Percentiles rank a stretch among this genome's conserved stretches.
phyloP scores from a whole-genome alignment of 2,329 filamentous ascomycete genomes.

The Thermothelomyces thermophilus region DNA sequence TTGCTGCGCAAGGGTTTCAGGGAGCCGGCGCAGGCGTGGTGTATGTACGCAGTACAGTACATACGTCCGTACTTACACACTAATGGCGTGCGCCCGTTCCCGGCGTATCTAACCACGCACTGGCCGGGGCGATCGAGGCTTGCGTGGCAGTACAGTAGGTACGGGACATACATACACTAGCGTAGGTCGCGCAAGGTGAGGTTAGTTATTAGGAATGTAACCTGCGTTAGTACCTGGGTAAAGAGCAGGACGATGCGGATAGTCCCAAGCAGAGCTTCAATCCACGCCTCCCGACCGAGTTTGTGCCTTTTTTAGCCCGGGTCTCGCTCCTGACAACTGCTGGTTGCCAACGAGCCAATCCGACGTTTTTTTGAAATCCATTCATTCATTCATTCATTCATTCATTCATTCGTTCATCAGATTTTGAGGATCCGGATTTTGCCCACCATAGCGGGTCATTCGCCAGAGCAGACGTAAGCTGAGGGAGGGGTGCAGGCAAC shows the following conservation, averaged over 20 bases:
- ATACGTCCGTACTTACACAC: no score
- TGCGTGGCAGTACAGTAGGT: conserved; percentile 20
- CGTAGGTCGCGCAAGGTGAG: no score
- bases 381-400: no score
- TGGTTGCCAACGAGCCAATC: background rate
- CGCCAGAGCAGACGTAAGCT: conserved; percentile 13
- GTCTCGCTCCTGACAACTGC: background rate
- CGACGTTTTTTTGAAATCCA: no score
- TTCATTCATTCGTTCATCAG: no score
- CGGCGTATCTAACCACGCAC: conserved; percentile 14
- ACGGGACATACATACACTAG: background rate
- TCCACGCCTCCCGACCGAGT: no score
- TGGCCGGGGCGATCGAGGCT: conserved; percentile 19
- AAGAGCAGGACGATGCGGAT: no score
- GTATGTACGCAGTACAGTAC: no score
- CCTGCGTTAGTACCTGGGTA: no score
- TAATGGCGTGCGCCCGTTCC: conserved; percentile 15
- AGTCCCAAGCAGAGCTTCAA: no score
- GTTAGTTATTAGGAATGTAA: no score
- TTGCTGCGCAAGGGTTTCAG: conserved; percentile 21
- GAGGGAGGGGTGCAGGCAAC: conserved; percentile 16
- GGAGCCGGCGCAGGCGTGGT: conserved; percentile 14
- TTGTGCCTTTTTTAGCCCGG: no score
- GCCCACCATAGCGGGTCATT: conserved; percentile 1
- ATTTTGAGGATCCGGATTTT: conserved; percentile 3